phyloP scores from a whole-genome alignment of 2,329 filamentous ascomycete genomes.

The Botrytis fabae region DNA sequence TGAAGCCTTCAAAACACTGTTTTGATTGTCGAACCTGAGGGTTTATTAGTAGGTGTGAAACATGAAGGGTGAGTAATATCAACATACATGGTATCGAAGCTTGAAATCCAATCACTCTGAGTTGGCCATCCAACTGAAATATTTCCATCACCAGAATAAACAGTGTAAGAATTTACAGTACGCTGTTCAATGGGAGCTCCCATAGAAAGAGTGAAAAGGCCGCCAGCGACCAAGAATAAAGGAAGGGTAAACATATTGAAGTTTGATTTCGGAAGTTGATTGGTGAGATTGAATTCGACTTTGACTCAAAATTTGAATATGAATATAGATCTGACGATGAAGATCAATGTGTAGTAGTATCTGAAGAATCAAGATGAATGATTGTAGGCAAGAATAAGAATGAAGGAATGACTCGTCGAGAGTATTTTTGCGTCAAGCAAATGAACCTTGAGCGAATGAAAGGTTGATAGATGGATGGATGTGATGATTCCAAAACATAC shows the following conservation, averaged over 20 bases:
- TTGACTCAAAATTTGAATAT: slow-evolving; percentile 2
- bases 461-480: background rate
- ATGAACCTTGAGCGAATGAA: slow-evolving; percentile 12
- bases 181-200: slow-evolving; percentile 24
- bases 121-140: slow-evolving; percentile 27
- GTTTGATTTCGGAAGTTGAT: background rate
- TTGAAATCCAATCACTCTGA: slow-evolving; percentile 24
- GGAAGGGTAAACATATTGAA: slow-evolving; percentile 29
- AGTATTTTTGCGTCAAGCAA: slow-evolving; percentile 10
- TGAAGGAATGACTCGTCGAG: slow-evolving; percentile 8
- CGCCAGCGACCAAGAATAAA: slow-evolving; percentile 32
- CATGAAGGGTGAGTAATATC: background rate
- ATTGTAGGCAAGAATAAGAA: slow-evolving; percentile 6
- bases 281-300: background rate
- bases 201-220: slow-evolving; percentile 29
- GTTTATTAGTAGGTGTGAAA: background rate
- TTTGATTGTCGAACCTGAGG: slow-evolving; percentile 20
- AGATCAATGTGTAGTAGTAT: background rate
- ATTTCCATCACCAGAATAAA: slow-evolving; percentile 23
- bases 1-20: slow-evolving; percentile 11
- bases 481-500: background rate
- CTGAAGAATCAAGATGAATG: background rate
- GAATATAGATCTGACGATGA: background rate
- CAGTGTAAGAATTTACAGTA: slow-evolving; percentile 19
- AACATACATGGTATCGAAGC: slow-evolving; percentile 27